Evolutionary conservation across 1,284 basidiomycete genomes (phyloP).

Genomic region (Pulveroboletus sp.): DNA sequence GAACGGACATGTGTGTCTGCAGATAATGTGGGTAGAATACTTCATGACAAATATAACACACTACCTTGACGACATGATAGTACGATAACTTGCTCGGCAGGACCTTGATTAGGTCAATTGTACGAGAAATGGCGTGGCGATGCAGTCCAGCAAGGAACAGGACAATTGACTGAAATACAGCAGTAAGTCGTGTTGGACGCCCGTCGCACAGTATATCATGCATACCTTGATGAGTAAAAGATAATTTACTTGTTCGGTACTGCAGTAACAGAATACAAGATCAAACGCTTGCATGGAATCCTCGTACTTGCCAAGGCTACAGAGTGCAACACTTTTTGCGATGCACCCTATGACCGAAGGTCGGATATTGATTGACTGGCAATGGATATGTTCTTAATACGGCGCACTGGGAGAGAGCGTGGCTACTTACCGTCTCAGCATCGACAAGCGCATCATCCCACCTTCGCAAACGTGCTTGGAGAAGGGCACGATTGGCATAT

Average conservation of each 20-base stretch:
- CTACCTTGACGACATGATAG: constrained; percentile 15
- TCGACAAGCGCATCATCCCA: constrained; percentile 14
- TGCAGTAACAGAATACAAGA: constrained; percentile 16
- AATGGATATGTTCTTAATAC: background rate
- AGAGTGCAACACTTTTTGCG: constrained; percentile 20
- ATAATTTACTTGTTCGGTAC: constrained; percentile 1
- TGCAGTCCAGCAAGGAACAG: constrained; percentile 17
- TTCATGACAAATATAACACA: background rate
- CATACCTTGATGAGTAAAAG: constrained; percentile 22
- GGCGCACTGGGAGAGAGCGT: background rate
- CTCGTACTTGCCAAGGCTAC: constrained; percentile 17
- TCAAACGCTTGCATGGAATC: constrained; percentile 26
- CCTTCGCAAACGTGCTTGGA: constrained; percentile 9
- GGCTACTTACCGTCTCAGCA: constrained; percentile 18
- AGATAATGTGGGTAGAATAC: background rate
- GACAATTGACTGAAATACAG: constrained; percentile 14
- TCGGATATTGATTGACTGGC: constrained; percentile 17
- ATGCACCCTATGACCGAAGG: constrained; percentile 25
- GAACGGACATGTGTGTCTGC: constrained; percentile 16
- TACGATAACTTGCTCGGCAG: background rate
- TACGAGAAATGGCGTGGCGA: constrained; percentile 13
- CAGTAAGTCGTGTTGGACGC: background rate
- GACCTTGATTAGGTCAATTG: constrained; percentile 10
- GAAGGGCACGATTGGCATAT: constrained; percentile 20
- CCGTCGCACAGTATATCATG: background rate